Evolutionary conservation across 345 rosid genomes (phyloP).

Genomic region (Mangifera indica): DNA sequence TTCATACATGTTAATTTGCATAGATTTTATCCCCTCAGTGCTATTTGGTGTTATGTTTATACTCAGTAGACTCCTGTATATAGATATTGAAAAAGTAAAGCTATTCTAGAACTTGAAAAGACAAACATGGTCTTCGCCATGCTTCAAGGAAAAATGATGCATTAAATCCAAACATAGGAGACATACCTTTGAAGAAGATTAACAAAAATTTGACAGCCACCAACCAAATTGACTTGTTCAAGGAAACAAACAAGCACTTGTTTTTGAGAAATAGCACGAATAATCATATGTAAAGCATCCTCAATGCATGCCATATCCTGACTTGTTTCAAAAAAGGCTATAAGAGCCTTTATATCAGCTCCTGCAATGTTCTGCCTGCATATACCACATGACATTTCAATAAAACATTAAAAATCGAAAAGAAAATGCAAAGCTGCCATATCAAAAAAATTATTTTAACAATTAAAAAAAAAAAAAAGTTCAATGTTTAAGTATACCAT

Average conservation of each 20-base stretch:
- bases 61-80: too few relatives aligned
- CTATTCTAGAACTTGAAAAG: background rate
- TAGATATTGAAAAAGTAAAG: background rate
- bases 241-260: constrained; percentile 69
- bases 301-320: constrained; percentile 90
- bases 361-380: constrained; percentile 73
- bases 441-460: background rate
- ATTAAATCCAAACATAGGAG: constrained; percentile 7
- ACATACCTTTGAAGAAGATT: constrained; percentile 84
- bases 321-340: constrained; percentile 83
- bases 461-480: background rate
- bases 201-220: constrained; percentile 86
- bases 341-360: constrained; percentile 68
- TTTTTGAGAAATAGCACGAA: constrained; percentile 81
- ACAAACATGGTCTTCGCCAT: background rate
- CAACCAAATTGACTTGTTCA: constrained; percentile 78
- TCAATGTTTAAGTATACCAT: constrained; percentile 15
- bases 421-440: constrained; percentile 5
- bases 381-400: constrained; percentile 13
- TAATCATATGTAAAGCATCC: constrained; percentile 88
- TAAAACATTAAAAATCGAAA: constrained; percentile 19
- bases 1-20: too few relatives aligned
- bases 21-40: too few relatives aligned
- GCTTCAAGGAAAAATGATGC: background rate
- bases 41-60: too few relatives aligned